Conservation (phyloP, 352 stramenopile genomes). For the Peronosclerospora sorghi region DNA sequence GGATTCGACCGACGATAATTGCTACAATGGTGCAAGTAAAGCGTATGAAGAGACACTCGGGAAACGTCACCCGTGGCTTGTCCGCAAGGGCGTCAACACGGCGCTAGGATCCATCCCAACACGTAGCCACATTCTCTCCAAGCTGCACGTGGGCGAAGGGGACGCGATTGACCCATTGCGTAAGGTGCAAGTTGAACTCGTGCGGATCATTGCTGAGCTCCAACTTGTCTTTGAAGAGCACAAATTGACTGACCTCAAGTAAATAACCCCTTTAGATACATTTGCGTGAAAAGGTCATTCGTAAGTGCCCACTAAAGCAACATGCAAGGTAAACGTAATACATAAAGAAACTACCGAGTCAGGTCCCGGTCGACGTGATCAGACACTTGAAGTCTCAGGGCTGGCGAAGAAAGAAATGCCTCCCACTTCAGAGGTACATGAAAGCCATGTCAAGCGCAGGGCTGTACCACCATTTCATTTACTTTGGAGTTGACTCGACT, state of each 20-base stretch:
- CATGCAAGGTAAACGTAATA: no score
- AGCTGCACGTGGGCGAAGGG: conserved; percentile 34
- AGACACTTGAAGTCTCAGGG: no score
- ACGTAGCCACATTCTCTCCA: conserved; percentile 39
- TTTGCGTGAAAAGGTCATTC: no score
- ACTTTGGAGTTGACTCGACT: no score
- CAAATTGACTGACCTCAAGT: conserved; percentile 68
- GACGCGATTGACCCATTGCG: conserved; percentile 27
- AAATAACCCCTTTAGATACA: no score
- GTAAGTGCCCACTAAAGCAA: no score
- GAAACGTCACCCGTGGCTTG: conserved; percentile 71
- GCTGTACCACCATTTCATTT: no score
- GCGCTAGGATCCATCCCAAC: conserved; percentile 53
- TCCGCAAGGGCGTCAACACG: conserved; percentile 74
- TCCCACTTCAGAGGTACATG: no score
- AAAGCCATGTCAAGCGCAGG: no score
- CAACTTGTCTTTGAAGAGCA: conserved; percentile 47
- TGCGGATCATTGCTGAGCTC: conserved; percentile 40
- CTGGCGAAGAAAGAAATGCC: no score
- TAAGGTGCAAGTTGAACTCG: conserved; percentile 36
- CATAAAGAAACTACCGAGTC: no score
- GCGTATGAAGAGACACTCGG: conserved; percentile 79
- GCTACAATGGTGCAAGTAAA: conserved; percentile 47
- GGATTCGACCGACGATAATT: conserved; percentile 56
- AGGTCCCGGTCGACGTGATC: no score